Conservation (phyloP, 2,329 filamentous ascomycete genomes). For the Incumbomyces delicatus region DNA sequence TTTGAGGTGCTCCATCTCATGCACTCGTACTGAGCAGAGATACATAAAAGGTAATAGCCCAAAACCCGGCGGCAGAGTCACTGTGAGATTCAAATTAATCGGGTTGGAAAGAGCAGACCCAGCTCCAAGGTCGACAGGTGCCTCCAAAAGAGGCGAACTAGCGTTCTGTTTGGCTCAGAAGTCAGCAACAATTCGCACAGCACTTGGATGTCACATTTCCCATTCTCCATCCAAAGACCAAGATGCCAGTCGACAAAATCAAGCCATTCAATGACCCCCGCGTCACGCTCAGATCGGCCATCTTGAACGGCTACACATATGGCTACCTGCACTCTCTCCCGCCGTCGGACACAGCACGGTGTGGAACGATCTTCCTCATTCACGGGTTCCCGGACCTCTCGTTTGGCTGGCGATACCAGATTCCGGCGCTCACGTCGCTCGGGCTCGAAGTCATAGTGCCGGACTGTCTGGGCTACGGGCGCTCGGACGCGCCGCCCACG, state of each 20-base stretch:
- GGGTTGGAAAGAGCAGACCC: too few relatives aligned
- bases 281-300: slow-evolving; percentile 52
- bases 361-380: slow-evolving; percentile 48
- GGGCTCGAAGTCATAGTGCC: slow-evolving; percentile 72
- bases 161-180: too few relatives aligned
- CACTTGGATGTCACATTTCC: too few relatives aligned
- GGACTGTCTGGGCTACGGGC: slow-evolving; percentile 79
- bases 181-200: too few relatives aligned
- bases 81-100: too few relatives aligned
- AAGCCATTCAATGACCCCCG: slow-evolving; percentile 53
- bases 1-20: too few relatives aligned
- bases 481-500: slow-evolving; percentile 51
- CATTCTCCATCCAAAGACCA: neutral
- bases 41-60: too few relatives aligned
- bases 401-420: slow-evolving; percentile 82
- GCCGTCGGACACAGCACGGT: slow-evolving; percentile 28
- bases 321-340: slow-evolving; percentile 47
- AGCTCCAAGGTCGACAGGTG: too few relatives aligned
- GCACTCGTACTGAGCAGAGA: too few relatives aligned
- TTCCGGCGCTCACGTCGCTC: slow-evolving; percentile 62
- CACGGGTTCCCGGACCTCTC: slow-evolving; percentile 78
- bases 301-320: slow-evolving; percentile 62
- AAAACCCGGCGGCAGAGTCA: too few relatives aligned
- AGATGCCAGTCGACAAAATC: slow-evolving; percentile 54
- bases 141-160: too few relatives aligned